Base-by-base conservation (phyloP, 495 filamentous ascomycete genomes). In the Podospora fimiseda region DNA sequence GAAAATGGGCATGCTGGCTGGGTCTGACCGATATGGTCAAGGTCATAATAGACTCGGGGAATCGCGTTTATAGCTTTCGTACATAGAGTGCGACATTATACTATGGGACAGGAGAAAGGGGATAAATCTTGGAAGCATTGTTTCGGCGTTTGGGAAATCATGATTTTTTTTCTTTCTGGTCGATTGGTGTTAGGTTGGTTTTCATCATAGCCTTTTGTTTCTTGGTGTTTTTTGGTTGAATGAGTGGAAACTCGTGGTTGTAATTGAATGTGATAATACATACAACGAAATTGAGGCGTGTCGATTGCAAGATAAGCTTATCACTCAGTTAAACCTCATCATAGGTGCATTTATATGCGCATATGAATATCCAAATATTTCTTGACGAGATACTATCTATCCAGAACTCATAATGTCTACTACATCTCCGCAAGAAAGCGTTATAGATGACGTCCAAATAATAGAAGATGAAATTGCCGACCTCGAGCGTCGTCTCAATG, bases 401-500 rank as follows among this genome's bases (percentile, higher is more conserved):
- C 27, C 27, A 33, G 11, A 11, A 11, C 5, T 33, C 27, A 33
- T 33, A 11, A 33, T 33, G 27, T 33, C 27, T 5, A 33, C 11
- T 33, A 5, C 27, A 33, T 33, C 11, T 33, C 27, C n/a, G n/a
- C n/a, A n/a, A 33, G 27, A 33, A 11, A 33, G 5, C 27, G 27
- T 33, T 11, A 6, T 11, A 33, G 11, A 33, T 33, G 27, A 22
- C 40, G 46, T 50, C 2, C 45, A 55, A 9, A 57, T 59, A 0
- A 45, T 68, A 42, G 58, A 63, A 15, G 23, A 45, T 37, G 67
- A 71, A 30, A 68, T 76, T 40, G 62, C 65, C 24, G 62, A 68
- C 15, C 52, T 76, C 0, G 71, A 74, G 52, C 62, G 58, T 21
- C 66, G 60, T 6, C 65, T 76, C 0, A 60, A 63, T 8, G 55